Base-by-base conservation (phyloP, 1,284 basidiomycete species). In the Xanthoconium separans region DNA sequence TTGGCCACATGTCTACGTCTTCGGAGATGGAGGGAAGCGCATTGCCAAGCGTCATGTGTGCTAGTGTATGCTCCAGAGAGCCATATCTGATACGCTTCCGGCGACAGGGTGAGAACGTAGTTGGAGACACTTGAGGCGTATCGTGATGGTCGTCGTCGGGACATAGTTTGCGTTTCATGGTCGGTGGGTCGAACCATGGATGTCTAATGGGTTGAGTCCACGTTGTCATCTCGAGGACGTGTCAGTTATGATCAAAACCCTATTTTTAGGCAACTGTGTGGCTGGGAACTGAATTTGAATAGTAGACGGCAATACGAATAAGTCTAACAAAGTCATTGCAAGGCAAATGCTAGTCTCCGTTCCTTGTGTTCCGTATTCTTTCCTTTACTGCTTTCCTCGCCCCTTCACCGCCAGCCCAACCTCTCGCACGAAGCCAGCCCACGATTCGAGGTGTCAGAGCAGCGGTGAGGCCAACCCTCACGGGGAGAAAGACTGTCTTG, bases 401-500 rank as follows among this genome's bases (percentile, higher is more conserved):
- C 8, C 88, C 89, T 20, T 77, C 80, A 37, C 81, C 74, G 13
- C 88, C 86, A 4, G 79, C 82, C 91, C 91, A 95, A 1, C 93
- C 93, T 57, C 85, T 73, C 22, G 70, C 73, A 30, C 81, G 76
- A 53, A 96, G 72, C 88, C 89, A 95, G 29, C 79, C 78, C 4
- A 97, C 95, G 24, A 97, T 73, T 62, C 80, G 81, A 0, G 95
- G 95, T 1, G 95, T 97, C 55, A 94, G 75, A 1, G 86, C 88
- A 2, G 93, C 94, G 0, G 96, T 98, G 57, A 96, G 71, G 0
- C 93, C 95, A 0, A 98, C 84, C 22, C 97, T 77, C 20, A 98
- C 71, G 7, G 97, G 96, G n/a, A 98, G 70, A 65, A 98, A 87
- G 0, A 94, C 69, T 0, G 94, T 97, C 76, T 99, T 99, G 81